Conservation (phyloP, 1,139 yeast genomes). For the Meyerozyma athensensis region DNA sequence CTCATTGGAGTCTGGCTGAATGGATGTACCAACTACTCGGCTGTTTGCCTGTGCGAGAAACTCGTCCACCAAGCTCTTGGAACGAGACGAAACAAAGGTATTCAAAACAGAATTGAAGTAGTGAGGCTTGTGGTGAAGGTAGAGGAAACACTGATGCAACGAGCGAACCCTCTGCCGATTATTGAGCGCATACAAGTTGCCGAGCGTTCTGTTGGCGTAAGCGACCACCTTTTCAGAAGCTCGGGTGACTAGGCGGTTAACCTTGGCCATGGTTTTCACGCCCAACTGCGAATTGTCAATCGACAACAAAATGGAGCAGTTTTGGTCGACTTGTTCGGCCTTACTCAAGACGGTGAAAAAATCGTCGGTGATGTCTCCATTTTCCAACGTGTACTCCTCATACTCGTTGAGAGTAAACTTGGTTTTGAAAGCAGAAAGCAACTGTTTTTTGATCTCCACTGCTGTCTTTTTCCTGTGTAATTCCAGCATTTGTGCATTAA, state of each 20-base stretch:
- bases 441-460: constrained; percentile 46
- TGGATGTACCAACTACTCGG: constrained; percentile 7
- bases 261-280: constrained; percentile 58
- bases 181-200: constrained; percentile 31
- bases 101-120: constrained; percentile 47
- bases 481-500: constrained; percentile 34
- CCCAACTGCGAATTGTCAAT: constrained; percentile 73
- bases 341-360: constrained; percentile 60
- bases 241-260: constrained; percentile 45
- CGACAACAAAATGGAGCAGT: constrained; percentile 64
- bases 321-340: constrained; percentile 59
- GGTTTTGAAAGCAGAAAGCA: constrained; percentile 55
- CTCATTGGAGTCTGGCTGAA: constrained; percentile 46
- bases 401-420: constrained; percentile 67
- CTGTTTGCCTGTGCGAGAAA: constrained; percentile 50
- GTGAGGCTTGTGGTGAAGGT: constrained; percentile 37
- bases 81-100: constrained; percentile 49
- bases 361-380: constrained; percentile 43
- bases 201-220: constrained; percentile 32
- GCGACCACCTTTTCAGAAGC: constrained; percentile 48
- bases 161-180: constrained; percentile 23
- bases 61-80: constrained; percentile 54
- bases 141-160: constrained; percentile 31
- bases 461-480: constrained; percentile 39
- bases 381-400: constrained; percentile 56